These are phyloP conservation scores for Hansenula lynferdii DNA, from an alignment of 1,139 yeast genomes.

Conservation along the genomic window DNA sequence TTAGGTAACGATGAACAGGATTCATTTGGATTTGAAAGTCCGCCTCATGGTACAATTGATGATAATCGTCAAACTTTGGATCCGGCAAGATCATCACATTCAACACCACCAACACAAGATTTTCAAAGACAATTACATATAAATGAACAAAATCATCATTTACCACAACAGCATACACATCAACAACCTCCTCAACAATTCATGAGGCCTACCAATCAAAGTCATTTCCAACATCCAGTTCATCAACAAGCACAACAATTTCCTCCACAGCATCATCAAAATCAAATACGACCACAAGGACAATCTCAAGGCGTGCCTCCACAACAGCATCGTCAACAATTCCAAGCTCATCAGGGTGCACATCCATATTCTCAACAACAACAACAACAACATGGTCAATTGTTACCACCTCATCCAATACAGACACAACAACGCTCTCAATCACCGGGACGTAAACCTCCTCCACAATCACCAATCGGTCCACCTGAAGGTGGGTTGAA, in stretches of 20 bases:
- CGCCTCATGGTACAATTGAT: background rate
- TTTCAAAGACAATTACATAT: background rate
- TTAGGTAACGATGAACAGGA: background rate
- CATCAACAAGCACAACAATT: conserved; percentile 6
- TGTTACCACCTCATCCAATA: background rate
- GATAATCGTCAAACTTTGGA: conserved; percentile 7
- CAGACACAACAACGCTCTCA: conserved; percentile 3
- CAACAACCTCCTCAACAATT: conserved; percentile 3
- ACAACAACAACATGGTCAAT: conserved; percentile 9
- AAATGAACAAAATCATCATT: conserved; percentile 4
- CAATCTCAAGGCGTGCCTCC: conserved; percentile 7
- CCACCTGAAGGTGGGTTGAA: background rate
- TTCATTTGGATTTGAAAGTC: conserved; percentile 1
- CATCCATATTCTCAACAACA: conserved; percentile 7
- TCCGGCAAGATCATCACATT: conserved; percentile 8
- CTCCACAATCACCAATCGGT: background rate
- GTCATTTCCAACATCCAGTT: conserved; percentile 5
- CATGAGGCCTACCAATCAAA: conserved; percentile 3
- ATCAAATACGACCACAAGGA: conserved; percentile 7
- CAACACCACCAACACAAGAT: background rate
- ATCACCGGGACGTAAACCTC: background rate
- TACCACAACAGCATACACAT: conserved; percentile 13
- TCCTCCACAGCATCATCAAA: conserved; percentile 8
- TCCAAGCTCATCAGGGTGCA: background rate
- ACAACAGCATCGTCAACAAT: conserved; percentile 8